Evolutionary conservation across 2,329 filamentous ascomycete species (phyloP).

Genomic region (Ceratocystis destructans): DNA sequence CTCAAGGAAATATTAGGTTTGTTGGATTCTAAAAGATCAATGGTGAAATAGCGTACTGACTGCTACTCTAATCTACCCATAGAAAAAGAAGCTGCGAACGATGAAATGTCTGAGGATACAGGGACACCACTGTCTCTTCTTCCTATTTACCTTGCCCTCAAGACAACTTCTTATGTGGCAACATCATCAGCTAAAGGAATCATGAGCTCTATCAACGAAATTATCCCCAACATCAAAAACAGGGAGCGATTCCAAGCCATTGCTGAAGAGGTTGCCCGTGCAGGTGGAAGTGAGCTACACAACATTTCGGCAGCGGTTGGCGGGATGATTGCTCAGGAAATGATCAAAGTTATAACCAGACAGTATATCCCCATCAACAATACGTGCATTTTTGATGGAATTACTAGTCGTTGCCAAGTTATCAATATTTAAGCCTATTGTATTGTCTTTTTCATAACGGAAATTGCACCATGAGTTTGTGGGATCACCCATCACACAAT

Average conservation of each 20-base stretch:
- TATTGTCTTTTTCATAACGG: not conserved
- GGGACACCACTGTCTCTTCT: slow-evolving; percentile 46
- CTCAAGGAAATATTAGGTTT: slow-evolving; percentile 13
- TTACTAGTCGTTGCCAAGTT: slow-evolving; percentile 47
- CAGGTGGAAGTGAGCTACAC: slow-evolving; percentile 75
- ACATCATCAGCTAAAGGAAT: slow-evolving; percentile 17
- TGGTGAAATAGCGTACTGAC: not conserved
- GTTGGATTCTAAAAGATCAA: not conserved
- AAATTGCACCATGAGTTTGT: not conserved
- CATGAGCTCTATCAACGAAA: slow-evolving; percentile 9
- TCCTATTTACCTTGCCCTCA: slow-evolving; percentile 55
- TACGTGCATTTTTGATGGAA: slow-evolving; percentile 57
- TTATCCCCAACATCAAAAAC: not conserved
- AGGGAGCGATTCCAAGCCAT: slow-evolving; percentile 9
- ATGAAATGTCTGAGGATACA: slow-evolving; percentile 36
- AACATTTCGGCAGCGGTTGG: slow-evolving; percentile 80
- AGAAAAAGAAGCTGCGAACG: slow-evolving; percentile 43
- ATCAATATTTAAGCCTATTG: slow-evolving; percentile 27
- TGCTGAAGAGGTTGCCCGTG: slow-evolving; percentile 57
- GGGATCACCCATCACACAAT: not conserved
- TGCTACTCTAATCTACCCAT: slow-evolving; percentile 14
- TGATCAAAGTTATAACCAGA: slow-evolving; percentile 74
- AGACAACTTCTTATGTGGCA: slow-evolving; percentile 23
- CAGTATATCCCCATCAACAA: slow-evolving; percentile 61
- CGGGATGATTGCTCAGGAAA: slow-evolving; percentile 90